Conservation (phyloP, 139 green algal species). For the Cymbomonas tetramitiformis region DNA sequence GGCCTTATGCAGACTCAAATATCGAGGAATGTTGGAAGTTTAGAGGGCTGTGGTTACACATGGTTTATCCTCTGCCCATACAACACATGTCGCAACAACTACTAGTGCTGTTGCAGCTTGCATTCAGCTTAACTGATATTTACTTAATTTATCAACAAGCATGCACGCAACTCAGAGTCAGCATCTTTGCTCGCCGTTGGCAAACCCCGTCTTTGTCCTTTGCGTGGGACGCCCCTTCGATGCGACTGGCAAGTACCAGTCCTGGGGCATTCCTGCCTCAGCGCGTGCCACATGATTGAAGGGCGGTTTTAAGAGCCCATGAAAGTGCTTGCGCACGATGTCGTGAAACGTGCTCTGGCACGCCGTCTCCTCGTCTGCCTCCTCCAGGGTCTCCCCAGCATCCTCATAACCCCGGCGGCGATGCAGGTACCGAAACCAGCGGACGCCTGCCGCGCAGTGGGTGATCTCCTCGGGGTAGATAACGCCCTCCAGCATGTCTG, state of each 20-base stretch:
- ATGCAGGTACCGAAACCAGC: conserved; percentile 51
- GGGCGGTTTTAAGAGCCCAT: conserved; percentile 43
- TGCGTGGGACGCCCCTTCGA: conserved; percentile 1
- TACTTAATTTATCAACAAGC: too few relatives aligned
- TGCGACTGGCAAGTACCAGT: conserved; percentile 13
- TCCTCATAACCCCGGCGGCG: background rate
- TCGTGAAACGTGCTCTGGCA: conserved; percentile 49
- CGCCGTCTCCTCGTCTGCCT: conserved; percentile 26
- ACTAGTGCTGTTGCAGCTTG: too few relatives aligned
- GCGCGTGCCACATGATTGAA: conserved; percentile 68
- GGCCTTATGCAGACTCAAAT: too few relatives aligned
- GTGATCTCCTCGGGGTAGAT: conserved; percentile 78
- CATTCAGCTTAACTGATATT: too few relatives aligned
- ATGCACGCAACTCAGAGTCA: too few relatives aligned
- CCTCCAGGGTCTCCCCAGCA: background rate
- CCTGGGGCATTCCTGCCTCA: conserved; percentile 5
- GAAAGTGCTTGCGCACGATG: conserved; percentile 53
- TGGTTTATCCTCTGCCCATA: too few relatives aligned
- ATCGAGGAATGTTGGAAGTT: too few relatives aligned
- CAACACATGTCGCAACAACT: too few relatives aligned
- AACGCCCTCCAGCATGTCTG: conserved; percentile 46
- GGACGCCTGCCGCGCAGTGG: conserved; percentile 70
- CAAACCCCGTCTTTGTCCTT: too few relatives aligned
- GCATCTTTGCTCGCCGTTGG: too few relatives aligned
- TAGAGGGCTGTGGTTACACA: too few relatives aligned